phyloP scores from a whole-genome alignment of 345 rosid species.

The Murraya paniculata region DNA sequence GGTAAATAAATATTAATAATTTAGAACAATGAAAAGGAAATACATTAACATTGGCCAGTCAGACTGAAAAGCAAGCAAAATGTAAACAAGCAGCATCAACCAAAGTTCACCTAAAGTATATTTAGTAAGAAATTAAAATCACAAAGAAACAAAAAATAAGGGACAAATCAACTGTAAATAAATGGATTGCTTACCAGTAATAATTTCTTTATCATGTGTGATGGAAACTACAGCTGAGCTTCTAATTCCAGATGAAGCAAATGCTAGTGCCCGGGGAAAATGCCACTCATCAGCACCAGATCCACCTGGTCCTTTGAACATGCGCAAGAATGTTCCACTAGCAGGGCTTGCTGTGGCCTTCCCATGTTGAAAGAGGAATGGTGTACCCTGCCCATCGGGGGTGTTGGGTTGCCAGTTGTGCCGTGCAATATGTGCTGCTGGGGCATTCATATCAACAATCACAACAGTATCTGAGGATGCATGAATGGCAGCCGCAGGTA shows the following conservation, averaged over 20 bases:
- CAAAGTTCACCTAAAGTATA: neutral
- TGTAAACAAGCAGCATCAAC: neutral
- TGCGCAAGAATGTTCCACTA: slow-evolving; percentile 77
- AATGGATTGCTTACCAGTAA: slow-evolving; percentile 61
- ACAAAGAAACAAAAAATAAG: neutral
- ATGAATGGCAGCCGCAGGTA: slow-evolving; percentile 90
- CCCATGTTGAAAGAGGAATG: slow-evolving; percentile 93
- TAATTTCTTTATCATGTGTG: slow-evolving; percentile 73
- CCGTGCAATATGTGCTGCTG: slow-evolving; percentile 85
- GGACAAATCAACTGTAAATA: neutral
- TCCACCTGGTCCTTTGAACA: slow-evolving; percentile 77
- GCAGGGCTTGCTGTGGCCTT: slow-evolving; percentile 59
- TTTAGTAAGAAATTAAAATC: neutral
- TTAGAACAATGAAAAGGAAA: slow-evolving; percentile 3
- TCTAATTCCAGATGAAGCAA: slow-evolving; percentile 80
- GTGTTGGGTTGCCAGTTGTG: slow-evolving; percentile 99
- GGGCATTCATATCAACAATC: slow-evolving; percentile 78
- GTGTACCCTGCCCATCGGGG: slow-evolving; percentile 91
- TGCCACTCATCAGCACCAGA: slow-evolving; percentile 67
- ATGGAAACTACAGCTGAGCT: slow-evolving; percentile 76
- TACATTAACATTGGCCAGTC: neutral
- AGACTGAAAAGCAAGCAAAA: slow-evolving; percentile 1
- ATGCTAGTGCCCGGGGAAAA: slow-evolving; percentile 90
- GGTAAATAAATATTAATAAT: neutral
- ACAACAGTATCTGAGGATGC: slow-evolving; percentile 81